phyloP scores from a whole-genome alignment of 306 rosid species.

The Sicyos edulis region DNA sequence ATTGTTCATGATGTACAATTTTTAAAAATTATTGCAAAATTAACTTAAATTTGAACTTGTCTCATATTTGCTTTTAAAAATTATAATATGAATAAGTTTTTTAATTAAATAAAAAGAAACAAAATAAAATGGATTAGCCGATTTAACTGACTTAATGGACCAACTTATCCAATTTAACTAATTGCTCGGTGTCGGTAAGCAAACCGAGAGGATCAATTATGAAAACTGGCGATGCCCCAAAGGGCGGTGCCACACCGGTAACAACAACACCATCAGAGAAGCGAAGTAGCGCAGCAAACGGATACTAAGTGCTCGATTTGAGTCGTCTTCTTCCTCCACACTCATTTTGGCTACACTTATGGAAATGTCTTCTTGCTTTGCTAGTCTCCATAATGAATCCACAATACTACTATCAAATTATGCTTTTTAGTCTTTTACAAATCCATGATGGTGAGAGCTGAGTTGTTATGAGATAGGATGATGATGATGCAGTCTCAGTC shows the following conservation, averaged over 20 bases:
- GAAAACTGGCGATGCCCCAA: conserved; percentile 68
- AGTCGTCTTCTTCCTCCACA: conserved; percentile 10
- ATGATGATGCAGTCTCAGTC: conserved; percentile 27
- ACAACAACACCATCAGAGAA: conserved; percentile 39
- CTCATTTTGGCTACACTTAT: conserved; percentile 27
- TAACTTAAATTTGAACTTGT: no score
- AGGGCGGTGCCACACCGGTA: conserved; percentile 69
- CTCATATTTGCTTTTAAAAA: no score
- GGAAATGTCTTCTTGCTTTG: conserved; percentile 29
- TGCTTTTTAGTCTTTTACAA: background rate
- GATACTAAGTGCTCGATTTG: conserved; percentile 16
- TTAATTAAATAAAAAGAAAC: no score
- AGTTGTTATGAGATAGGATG: conserved; percentile 27
- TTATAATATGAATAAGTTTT: no score
- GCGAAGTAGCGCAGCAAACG: conserved; percentile 46
- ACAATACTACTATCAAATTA: background rate
- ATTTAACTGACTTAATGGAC: no score
- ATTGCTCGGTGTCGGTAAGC: no score
- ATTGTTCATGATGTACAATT: no score
- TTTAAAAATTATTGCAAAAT: no score
- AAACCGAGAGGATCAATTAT: conserved; percentile 45
- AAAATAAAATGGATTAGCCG: no score
- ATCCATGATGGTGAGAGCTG: conserved; percentile 29
- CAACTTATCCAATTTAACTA: no score
- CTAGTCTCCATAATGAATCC: conserved; percentile 19